Percentiles rank a stretch among this genome's conserved stretches.
phyloP scores from a whole-genome alignment of 805 yeast genomes.

The Cyberlindnera bimundalis region DNA sequence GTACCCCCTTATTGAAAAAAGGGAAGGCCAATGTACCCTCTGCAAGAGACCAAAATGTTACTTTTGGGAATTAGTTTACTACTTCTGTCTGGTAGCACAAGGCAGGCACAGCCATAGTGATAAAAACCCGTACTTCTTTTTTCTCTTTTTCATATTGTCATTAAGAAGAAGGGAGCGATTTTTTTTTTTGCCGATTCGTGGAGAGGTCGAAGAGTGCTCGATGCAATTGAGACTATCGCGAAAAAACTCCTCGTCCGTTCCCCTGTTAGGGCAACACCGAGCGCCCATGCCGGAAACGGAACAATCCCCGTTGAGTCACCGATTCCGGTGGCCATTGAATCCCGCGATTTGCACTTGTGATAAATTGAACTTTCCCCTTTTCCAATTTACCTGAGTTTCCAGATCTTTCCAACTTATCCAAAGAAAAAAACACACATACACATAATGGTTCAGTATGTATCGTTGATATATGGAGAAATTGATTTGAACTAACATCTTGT shows the following conservation, averaged over 20 bases:
- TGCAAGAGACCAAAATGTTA: slow-evolving; percentile 20
- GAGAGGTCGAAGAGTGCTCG: too few species aligned
- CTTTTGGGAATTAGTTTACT: slow-evolving; percentile 60
- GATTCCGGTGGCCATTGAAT: slow-evolving; percentile 3
- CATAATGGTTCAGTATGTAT: slow-evolving; percentile 25
- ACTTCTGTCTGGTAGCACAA: slow-evolving; percentile 20
- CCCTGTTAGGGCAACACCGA: neutral
- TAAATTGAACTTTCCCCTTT: neutral
- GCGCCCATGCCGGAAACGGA: slow-evolving; percentile 6
- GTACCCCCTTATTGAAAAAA: neutral
- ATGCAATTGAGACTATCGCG: too few species aligned
- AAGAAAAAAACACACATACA: neutral
- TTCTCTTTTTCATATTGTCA: too few species aligned
- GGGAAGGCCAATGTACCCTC: slow-evolving; percentile 17
- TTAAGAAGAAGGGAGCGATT: too few species aligned
- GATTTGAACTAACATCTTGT: neutral
- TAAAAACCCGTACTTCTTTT: slow-evolving; percentile 34
- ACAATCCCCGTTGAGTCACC: slow-evolving; percentile 3
- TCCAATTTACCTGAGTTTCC: neutral
- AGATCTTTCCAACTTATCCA: too few species aligned
- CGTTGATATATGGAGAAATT: too few species aligned
- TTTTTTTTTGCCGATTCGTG: neutral
- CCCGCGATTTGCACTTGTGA: neutral
- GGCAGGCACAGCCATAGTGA: slow-evolving; percentile 43
- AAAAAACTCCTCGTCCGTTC: too few species aligned